Conservation (phyloP, 495 filamentous ascomycete species). For the Beverwykella pulmonaria region DNA sequence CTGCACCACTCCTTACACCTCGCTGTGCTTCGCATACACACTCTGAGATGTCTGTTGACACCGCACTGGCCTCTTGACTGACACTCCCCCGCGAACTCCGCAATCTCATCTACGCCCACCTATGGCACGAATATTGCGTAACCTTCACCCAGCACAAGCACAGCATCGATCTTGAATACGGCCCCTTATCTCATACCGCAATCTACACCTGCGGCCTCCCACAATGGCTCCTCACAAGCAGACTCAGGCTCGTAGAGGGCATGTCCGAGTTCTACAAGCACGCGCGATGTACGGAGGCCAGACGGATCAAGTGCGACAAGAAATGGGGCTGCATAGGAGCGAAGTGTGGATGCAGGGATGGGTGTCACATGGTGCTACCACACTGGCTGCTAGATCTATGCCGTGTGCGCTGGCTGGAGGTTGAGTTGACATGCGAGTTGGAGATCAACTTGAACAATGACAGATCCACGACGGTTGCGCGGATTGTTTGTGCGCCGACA, state of each 20-base stretch:
- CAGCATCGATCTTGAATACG: not conserved
- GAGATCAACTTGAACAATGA: not conserved
- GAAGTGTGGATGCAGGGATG: not conserved
- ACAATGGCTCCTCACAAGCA: not conserved
- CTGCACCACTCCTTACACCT: too few species aligned
- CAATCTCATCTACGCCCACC: not conserved
- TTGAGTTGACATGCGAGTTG: too few species aligned
- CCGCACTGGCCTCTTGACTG: not conserved
- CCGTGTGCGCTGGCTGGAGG: not conserved
- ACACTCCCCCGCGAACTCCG: not conserved
- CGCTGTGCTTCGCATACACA: too few species aligned
- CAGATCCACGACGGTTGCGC: too few species aligned
- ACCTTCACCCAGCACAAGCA: not conserved
- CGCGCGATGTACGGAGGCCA: not conserved
- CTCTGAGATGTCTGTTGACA: too few species aligned
- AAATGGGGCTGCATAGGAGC: not conserved
- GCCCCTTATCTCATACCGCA: not conserved
- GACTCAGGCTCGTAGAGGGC: not conserved
- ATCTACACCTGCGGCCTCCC: not conserved
- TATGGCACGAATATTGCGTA: not conserved
- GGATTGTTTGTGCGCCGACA: too few species aligned
- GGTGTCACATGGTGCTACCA: not conserved
- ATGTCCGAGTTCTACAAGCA: not conserved
- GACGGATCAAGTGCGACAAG: not conserved
- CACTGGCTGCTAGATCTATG: not conserved